Base-by-base conservation (phyloP, 164 flowering plant species). In the Pachysandra terminalis region DNA sequence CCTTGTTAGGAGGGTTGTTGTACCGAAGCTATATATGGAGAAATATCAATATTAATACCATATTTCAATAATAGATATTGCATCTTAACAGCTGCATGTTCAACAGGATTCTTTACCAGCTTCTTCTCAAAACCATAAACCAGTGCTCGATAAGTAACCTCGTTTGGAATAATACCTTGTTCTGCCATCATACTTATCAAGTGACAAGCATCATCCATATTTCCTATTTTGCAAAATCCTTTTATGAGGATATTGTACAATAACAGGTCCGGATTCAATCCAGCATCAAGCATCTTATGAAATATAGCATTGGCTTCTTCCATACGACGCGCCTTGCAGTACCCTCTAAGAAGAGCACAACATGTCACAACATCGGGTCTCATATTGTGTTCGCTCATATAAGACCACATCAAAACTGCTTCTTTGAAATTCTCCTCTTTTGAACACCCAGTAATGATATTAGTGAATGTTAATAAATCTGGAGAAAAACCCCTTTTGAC, bases 301-400 rank as follows among this genome's bases (percentile, higher is more conserved):
- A 85, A 85, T 48, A 79, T 59, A 41, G 28, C 70, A 45, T 62
- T 65, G 15, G 85, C 87, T 69, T 83, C 84, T 19, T 78, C 85
- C 81, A 81, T 81, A 19, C 62, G 77, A 17, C 48, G 64, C 55
- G 75, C 76, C 60, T 70, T 80, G 65, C 86, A 83, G 19, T 75
- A 83, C 25, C 84, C 84, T 78, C 73, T 69, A 51, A 85, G 82
- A 67, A 85, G 74, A 71, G 87, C 81, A 65, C 84, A 79, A 71
- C 83, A 83, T 32, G 83, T 79, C 24, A 83, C 74, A 24, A 82
- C 79, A 79, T 85, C 89, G 65, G 84, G 87, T 59, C 66, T 67
- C 28, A 79, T 70, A 25, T 73, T 67, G 35, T 64, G 65, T 35
- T 82, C 80, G 61, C 78, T 74, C 84, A 85, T 83, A 63, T 64